Conservation (phyloP, 2,329 filamentous ascomycete species). For the Septoria petroselini region DNA sequence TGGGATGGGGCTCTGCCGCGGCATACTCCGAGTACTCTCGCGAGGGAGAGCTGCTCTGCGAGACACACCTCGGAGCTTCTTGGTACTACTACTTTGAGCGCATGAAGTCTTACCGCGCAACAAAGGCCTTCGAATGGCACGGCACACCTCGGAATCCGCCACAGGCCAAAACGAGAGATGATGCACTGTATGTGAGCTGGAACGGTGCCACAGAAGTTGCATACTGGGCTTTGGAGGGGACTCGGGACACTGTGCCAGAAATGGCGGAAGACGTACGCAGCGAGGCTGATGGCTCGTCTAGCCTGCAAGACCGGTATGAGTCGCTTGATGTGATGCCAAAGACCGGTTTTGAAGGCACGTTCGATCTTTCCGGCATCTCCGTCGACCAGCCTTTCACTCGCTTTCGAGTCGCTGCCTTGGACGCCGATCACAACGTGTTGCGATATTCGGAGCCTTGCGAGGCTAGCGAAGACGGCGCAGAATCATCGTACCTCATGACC, state of each 20-base stretch:
- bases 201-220: slow-evolving; percentile 50
- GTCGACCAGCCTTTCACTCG: slow-evolving; percentile 12
- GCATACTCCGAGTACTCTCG: slow-evolving; percentile 49
- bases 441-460: slow-evolving; percentile 19
- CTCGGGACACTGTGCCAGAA: slow-evolving; percentile 46
- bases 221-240: slow-evolving; percentile 43
- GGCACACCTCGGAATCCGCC: slow-evolving; percentile 29
- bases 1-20: slow-evolving; percentile 57
- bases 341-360: slow-evolving; percentile 29
- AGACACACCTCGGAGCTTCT: slow-evolving; percentile 44
- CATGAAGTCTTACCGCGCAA: slow-evolving; percentile 41
- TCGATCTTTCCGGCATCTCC: slow-evolving; percentile 19
- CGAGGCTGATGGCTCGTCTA: slow-evolving; percentile 58
- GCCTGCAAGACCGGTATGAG: slow-evolving; percentile 9
- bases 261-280: slow-evolving; percentile 71
- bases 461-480: neutral
- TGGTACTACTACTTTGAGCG: slow-evolving; percentile 31
- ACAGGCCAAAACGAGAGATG: slow-evolving; percentile 25
- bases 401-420: slow-evolving; percentile 28
- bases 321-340: slow-evolving; percentile 25
- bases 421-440: slow-evolving; percentile 25
- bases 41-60: slow-evolving; percentile 43
- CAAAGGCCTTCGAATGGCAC: slow-evolving; percentile 36
- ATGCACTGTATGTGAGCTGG: slow-evolving; percentile 51
- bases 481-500: slow-evolving; percentile 21